Conservation (phyloP, 352 stramenopile species). For the Phytophthora lateralis region DNA sequence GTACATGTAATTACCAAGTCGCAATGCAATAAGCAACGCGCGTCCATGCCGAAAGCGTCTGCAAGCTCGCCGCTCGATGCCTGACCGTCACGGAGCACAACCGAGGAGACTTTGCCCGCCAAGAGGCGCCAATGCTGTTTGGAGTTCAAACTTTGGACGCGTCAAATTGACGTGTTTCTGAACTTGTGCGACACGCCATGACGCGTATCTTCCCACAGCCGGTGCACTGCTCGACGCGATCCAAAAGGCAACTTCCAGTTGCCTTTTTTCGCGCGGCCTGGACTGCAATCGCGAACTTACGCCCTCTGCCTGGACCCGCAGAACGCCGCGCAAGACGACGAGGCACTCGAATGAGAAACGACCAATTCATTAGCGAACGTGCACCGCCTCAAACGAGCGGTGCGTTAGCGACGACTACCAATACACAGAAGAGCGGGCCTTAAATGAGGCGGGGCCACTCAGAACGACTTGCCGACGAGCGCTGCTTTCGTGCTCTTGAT, state of each 20-base stretch:
- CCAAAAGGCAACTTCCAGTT: conserved; percentile 1
- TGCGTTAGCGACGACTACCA: conserved; percentile 39
- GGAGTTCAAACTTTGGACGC: too few relatives aligned
- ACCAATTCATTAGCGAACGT: conserved; percentile 29
- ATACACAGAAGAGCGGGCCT: conserved; percentile 26
- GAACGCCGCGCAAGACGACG: conserved; percentile 3
- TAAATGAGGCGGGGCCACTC: conserved; percentile 65
- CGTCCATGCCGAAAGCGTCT: too few relatives aligned
- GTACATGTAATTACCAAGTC: neutral
- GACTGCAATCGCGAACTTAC: conserved; percentile 12
- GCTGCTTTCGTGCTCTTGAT: conserved; percentile 90
- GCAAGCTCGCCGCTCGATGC: neutral
- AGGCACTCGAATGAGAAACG: conserved; percentile 15
- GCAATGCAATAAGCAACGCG: neutral
- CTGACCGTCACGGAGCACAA: neutral
- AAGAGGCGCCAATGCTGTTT: conserved; percentile 9
- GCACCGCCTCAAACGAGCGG: conserved; percentile 77
- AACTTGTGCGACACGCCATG: conserved; percentile 29
- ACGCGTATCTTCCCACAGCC: conserved; percentile 8
- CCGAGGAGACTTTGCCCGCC: neutral
- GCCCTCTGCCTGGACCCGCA: conserved; percentile 15
- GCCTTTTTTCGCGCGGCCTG: neutral
- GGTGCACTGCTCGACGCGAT: conserved; percentile 2
- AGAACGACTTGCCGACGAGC: conserved; percentile 69
- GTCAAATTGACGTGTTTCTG: conserved; percentile 6